Evolutionary conservation across 2,329 filamentous ascomycete genomes (phyloP), one percentile per base, ranked within the genome.

Genomic region (Hypoxylon sp.): DNA sequence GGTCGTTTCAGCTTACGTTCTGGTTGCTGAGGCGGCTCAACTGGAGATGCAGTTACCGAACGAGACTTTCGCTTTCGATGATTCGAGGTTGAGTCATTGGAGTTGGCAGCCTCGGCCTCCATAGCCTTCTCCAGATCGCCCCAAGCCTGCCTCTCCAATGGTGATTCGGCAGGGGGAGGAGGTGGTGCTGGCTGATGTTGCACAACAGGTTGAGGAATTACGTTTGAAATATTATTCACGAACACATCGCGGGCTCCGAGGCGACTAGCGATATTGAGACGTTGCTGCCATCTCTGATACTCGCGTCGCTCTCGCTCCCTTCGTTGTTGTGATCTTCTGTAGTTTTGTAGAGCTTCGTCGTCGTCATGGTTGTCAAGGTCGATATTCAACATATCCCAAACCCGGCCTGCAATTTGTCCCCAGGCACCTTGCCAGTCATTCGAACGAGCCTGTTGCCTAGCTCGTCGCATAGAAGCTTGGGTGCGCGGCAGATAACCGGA

Each of bases 391-490:
- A 87, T 87, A 74, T 94, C 91, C 75, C 86, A 90, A 62, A 91
- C 84, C 37, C 84, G 85, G 55, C 85, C 87, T 14, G 87, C 84
- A 68, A 91, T 88, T 71, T 87, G 84, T 64, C 87, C 88, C 91
- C 93, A 97, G 1, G 97, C 92, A 59, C 93, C 92, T 77, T 95
- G 92, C 95, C 95, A 98, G 50, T 97, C 92, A 51, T 88, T 92
- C 78, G 82, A 93, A 82, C 94, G 92, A 86, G 83, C 90, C 79
- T 81, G 89, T 72, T 85, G 81, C 74, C 88, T 81, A 69, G 85
- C 83, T 68, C 85, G 83, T 42, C 88, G 84, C 75, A 88, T 84
- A 51, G 83, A 83, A n/a, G 85, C 87, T 65, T 86, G 84, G 1
- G 89, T 91, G 65, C 89, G 86, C 11, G 85, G 83, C 55, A 84